Evolutionary conservation across 805 yeast genomes (phyloP).

Genomic region (Ogataea methanolica): DNA sequence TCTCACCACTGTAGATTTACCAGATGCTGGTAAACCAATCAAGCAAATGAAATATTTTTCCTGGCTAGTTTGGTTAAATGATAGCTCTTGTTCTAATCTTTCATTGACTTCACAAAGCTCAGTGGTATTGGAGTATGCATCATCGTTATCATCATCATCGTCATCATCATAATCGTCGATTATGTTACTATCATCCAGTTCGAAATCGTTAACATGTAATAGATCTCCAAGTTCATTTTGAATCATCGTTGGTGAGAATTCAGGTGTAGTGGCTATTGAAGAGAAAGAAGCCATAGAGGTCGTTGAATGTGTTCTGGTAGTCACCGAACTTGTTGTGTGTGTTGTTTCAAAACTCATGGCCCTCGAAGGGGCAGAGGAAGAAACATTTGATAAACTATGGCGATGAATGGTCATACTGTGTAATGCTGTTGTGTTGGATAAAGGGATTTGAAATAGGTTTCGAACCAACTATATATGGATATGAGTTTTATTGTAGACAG

Average conservation of each 20-base stretch:
- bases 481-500: no score
- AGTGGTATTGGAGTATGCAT: constrained; percentile 1
- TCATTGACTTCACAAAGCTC: background rate
- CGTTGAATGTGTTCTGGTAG: constrained; percentile 16
- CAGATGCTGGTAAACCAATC: constrained; percentile 93
- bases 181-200: constrained; percentile 16
- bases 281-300: constrained; percentile 17
- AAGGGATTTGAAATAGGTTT: no score
- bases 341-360: background rate
- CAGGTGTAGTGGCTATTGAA: constrained; percentile 27
- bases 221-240: constrained; percentile 27
- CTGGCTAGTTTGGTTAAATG: constrained; percentile 1
- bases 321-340: background rate
- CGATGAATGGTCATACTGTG: background rate
- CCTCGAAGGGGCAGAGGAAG: background rate
- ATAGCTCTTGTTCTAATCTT: background rate
- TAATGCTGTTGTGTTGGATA: no score
- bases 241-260: constrained; percentile 27
- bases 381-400: background rate
- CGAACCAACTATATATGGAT: no score
- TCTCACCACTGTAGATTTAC: constrained; percentile 55
- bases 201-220: constrained; percentile 17
- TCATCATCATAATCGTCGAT: constrained; percentile 8
- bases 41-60: constrained; percentile 30
- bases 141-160: constrained; percentile 5